Conservation (phyloP, 2,329 filamentous ascomycete species). For the Helotiales sp. region DNA sequence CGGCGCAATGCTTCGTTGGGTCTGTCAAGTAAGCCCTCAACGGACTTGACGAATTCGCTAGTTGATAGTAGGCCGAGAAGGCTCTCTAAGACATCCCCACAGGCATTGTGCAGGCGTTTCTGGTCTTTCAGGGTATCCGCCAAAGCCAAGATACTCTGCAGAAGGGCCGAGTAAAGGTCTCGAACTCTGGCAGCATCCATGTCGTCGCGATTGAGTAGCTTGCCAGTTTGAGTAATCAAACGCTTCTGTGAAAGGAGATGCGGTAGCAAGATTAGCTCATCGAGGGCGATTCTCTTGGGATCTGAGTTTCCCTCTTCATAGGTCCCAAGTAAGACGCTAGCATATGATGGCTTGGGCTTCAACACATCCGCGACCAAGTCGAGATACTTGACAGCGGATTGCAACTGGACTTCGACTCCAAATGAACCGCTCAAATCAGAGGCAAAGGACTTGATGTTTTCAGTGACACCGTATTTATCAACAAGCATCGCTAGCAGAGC, state of each 20-base stretch:
- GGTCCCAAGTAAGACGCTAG: constrained; percentile 71
- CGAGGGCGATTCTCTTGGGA: constrained; percentile 55
- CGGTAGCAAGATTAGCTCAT: constrained; percentile 62
- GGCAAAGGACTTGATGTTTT: constrained; percentile 75
- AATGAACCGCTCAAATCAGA: constrained; percentile 76
- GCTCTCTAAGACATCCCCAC: constrained; percentile 75
- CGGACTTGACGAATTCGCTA: constrained; percentile 85
- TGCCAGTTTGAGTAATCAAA: constrained; percentile 59
- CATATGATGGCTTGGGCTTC: constrained; percentile 74
- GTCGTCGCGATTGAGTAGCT: constrained; percentile 64
- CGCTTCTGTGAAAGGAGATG: constrained; percentile 62
- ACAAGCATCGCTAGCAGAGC: constrained; percentile 87
- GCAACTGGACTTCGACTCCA: constrained; percentile 74
- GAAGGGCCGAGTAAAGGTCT: constrained; percentile 69
- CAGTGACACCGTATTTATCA: constrained; percentile 83
- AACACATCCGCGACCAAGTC: constrained; percentile 77
- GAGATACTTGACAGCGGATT: constrained; percentile 78
- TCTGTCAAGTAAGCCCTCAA: constrained; percentile 79
- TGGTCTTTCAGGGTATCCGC: constrained; percentile 66
- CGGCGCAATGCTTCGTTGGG: constrained; percentile 76
- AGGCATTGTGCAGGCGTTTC: constrained; percentile 60
- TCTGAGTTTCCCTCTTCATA: constrained; percentile 53
- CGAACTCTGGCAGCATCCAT: constrained; percentile 70
- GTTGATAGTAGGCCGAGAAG: constrained; percentile 86
- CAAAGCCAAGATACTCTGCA: constrained; percentile 69